Evolutionary conservation across 2,329 filamentous ascomycete genomes (phyloP).

Genomic region (Trichothecium sympodiale): DNA sequence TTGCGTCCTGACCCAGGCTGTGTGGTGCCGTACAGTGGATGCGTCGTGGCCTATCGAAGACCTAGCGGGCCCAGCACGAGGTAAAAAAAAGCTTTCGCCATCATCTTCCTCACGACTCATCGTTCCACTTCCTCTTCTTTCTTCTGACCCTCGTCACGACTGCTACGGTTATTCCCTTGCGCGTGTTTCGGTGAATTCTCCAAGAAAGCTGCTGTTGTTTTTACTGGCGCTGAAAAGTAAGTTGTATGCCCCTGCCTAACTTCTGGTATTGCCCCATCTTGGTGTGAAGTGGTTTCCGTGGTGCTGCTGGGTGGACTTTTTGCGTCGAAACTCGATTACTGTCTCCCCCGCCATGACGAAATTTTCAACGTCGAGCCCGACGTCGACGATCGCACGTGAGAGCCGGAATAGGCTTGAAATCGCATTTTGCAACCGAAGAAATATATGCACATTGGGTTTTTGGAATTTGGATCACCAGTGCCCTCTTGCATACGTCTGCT

Average conservation of each 20-base stretch:
- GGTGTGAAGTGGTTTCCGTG: slow-evolving; percentile 8
- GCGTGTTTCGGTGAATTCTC: slow-evolving; percentile 32
- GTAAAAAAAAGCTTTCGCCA: slow-evolving; percentile 19
- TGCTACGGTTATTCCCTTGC: slow-evolving; percentile 35
- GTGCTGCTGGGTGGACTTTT: slow-evolving; percentile 1
- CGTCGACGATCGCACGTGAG: neutral
- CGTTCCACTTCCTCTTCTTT: slow-evolving; percentile 22
- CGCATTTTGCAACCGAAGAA: too few relatives aligned
- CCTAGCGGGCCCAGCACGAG: slow-evolving; percentile 4
- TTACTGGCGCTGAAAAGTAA: slow-evolving; percentile 45
- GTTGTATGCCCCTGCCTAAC: slow-evolving; percentile 16
- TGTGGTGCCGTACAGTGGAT: slow-evolving; percentile 3
- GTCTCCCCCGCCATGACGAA: neutral
- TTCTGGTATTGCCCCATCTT: slow-evolving; percentile 9
- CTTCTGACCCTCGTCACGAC: slow-evolving; percentile 19
- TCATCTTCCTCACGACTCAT: slow-evolving; percentile 18
- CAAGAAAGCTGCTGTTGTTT: slow-evolving; percentile 32
- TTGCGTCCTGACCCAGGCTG: slow-evolving; percentile 3
- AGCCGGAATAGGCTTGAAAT: too few relatives aligned
- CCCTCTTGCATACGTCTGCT: too few relatives aligned
- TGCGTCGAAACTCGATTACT: neutral
- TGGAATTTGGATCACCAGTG: too few relatives aligned
- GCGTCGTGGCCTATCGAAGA: slow-evolving; percentile 5
- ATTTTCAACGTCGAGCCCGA: too few relatives aligned
- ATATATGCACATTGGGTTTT: too few relatives aligned